Conservation (phyloP, 2,329 filamentous ascomycete genomes). For the Sporothrix brunneoviolacea region DNA sequence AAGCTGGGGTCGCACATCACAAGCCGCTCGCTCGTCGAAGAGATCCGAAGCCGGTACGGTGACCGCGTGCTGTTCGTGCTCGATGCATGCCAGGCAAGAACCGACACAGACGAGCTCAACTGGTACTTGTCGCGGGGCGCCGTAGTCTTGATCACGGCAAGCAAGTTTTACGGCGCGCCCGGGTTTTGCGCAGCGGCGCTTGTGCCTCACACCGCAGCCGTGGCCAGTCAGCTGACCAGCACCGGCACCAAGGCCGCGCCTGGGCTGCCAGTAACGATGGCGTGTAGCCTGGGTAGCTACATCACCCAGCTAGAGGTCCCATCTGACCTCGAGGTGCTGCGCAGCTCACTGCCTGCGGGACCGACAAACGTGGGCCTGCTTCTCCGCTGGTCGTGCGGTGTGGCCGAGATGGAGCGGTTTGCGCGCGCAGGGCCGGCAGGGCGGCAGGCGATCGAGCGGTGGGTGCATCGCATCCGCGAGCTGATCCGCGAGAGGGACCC, state of each 20-base stretch:
- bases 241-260: not conserved
- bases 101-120: conserved; percentile 5
- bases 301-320: conserved; percentile 11
- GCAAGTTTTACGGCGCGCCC: conserved; percentile 13
- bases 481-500: not conserved
- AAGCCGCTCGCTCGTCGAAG: conserved; percentile 2
- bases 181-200: conserved; percentile 12
- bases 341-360: not conserved
- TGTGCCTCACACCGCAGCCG: conserved; percentile 1
- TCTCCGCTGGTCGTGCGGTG: conserved; percentile 11
- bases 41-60: not conserved
- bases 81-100: conserved; percentile 11
- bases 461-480: not conserved
- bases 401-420: conserved; percentile 13
- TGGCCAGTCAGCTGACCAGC: not conserved
- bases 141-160: conserved; percentile 7
- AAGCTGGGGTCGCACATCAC: conserved; percentile 12
- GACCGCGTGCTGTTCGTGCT: conserved; percentile 10
- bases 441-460: not conserved
- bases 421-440: not conserved
- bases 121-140: conserved; percentile 12
- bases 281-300: conserved; percentile 4
- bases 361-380: conserved; percentile 7
- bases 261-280: not conserved
- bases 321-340: not conserved